Base-by-base conservation (phyloP, 768 basidiomycete genomes). In the Pluteus cervinus region DNA sequence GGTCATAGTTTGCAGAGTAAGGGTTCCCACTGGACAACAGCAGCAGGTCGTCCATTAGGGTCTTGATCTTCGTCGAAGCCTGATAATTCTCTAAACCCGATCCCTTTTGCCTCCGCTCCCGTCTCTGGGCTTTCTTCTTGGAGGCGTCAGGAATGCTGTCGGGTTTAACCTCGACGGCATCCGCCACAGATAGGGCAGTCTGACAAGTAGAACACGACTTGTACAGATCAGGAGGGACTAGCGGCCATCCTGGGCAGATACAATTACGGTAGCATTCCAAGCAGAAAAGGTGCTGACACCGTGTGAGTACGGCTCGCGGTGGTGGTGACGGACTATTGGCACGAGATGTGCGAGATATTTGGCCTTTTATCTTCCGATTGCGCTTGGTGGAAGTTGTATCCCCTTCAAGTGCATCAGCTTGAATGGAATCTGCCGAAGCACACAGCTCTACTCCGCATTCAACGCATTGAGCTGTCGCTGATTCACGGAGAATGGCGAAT, bases 251-350 rank as follows among this genome's bases (percentile, higher is more conserved):
- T 16, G 88, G 73, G 45, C 73, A 87, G 28, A 91, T 75, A n/a
- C 73, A 75, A 44, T 69, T 63, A 26, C 82, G 78, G 71, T 91
- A 98, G 61, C 96, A 99, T 18, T 65, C 65, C 7, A 81, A 50
- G 61, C 96, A 99, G 59, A 87, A 97, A 21, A 98, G 70, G 57
- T 99, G 96, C 51, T 91, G 87, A 56, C 96, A 99, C 44, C 85
- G 78, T 9, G 96, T 96, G 53, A 99, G 61, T 36, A 97, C 64
- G 0, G 83, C 77, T 17, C 73, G 76, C n/a, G n/a, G n/a, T 3
- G 73, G 71, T 2, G 59, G 60, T 33, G 69, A 65, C 3, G 87
- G 87, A 50, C 86, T 88, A 46, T 63, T 85, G 25, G 82, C 76
- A 22, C 87, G 75, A 26, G 88, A 88, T 1, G 66, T 66, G n/a